Conservation (phyloP, 164 flowering plant genomes). For the Stephania cephalantha region DNA sequence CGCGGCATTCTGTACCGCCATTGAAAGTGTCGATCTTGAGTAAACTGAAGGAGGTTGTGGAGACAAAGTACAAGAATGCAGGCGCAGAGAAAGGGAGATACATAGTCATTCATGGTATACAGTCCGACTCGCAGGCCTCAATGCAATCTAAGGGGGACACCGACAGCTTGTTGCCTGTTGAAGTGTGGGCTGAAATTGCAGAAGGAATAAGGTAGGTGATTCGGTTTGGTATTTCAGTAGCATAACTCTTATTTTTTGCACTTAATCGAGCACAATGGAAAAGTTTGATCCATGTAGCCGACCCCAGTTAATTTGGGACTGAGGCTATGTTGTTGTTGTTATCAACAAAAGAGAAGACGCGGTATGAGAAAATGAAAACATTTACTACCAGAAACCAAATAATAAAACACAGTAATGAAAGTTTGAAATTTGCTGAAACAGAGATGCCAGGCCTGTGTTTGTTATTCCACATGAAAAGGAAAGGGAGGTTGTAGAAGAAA, state of each 20-base stretch:
- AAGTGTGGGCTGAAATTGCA: slow-evolving; percentile 66
- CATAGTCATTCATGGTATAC: slow-evolving; percentile 74
- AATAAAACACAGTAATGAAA: not conserved
- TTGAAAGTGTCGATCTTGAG: slow-evolving; percentile 65
- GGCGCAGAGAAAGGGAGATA: slow-evolving; percentile 72
- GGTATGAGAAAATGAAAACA: no score
- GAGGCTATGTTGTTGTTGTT: no score
- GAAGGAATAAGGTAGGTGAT: slow-evolving; percentile 42
- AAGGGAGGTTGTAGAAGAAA: slow-evolving; percentile 71
- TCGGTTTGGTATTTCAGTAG: not conserved
- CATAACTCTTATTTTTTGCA: not conserved
- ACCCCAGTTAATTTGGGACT: no score
- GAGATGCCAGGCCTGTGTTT: slow-evolving; percentile 65
- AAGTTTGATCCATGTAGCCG: no score
- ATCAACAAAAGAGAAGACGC: not conserved
- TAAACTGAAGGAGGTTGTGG: slow-evolving; percentile 68
- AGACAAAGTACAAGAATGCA: slow-evolving; percentile 50
- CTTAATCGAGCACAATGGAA: no score
- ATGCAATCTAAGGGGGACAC: slow-evolving; percentile 85
- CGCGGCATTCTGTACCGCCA: slow-evolving; percentile 63
- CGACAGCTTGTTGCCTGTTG: slow-evolving; percentile 76
- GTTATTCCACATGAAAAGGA: slow-evolving; percentile 87
- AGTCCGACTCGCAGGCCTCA: slow-evolving; percentile 73
- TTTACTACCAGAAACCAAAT: no score
- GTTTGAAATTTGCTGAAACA: slow-evolving; percentile 22